phyloP scores from a whole-genome alignment of 1,139 yeast species.

The Suhomyces guaymorum region DNA sequence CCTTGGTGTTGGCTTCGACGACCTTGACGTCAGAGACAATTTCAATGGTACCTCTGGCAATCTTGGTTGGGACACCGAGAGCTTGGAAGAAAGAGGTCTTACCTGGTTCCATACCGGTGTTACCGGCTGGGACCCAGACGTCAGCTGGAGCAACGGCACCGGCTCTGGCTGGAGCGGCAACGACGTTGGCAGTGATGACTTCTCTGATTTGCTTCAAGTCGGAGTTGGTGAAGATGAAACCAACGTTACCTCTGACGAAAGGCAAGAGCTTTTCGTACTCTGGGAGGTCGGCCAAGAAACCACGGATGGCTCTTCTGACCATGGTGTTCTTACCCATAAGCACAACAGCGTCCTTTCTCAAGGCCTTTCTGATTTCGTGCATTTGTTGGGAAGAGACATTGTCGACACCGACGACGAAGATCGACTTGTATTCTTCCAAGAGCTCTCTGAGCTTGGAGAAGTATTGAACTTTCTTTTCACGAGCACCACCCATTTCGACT shows the following conservation, averaged over 20 bases:
- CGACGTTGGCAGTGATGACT: constrained; percentile 83
- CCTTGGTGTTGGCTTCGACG: constrained; percentile 80
- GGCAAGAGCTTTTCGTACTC: constrained; percentile 95
- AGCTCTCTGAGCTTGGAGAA: constrained; percentile 93
- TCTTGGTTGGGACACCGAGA: constrained; percentile 99
- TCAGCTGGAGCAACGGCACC: constrained; percentile 99
- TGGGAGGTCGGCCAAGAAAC: constrained; percentile 90
- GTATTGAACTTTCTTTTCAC: constrained; percentile 96
- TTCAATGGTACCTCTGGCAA: constrained; percentile 99
- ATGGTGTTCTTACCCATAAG: constrained; percentile 99
- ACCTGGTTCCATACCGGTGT: constrained; percentile 99
- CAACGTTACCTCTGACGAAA: constrained; percentile 95
- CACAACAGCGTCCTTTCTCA: constrained; percentile 93
- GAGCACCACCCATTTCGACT: constrained; percentile 99
- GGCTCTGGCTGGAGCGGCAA: constrained; percentile 99
- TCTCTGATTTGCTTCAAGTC: constrained; percentile 94
- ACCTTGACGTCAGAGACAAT: constrained; percentile 96
- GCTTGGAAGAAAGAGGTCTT: constrained; percentile 99
- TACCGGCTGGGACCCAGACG: constrained; percentile 97
- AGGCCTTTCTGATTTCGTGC: constrained; percentile 98
- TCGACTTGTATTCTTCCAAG: constrained; percentile 95
- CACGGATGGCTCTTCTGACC: constrained; percentile 99
- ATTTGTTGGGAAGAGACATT: constrained; percentile 99
- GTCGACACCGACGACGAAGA: constrained; percentile 98
- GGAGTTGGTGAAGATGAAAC: constrained; percentile 98